Conservation (phyloP, 257 asterid genomes). For the Gardenia jasminoides region DNA sequence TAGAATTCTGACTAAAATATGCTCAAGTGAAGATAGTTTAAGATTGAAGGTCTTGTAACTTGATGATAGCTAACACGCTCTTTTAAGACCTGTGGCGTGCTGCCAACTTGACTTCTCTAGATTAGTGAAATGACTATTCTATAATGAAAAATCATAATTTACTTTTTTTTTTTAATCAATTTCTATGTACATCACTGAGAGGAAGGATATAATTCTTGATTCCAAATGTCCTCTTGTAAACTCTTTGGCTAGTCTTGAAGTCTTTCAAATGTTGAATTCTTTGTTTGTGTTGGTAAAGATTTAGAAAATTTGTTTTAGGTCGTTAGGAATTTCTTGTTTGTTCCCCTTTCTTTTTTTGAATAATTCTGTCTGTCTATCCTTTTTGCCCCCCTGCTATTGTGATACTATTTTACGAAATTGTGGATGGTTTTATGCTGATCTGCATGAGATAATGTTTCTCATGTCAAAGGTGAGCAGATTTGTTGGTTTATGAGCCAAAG, state of each 20-base stretch:
- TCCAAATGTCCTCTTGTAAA: neutral
- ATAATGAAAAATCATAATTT: neutral
- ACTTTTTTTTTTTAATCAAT: neutral
- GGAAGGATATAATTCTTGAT: neutral
- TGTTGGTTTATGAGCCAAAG: neutral
- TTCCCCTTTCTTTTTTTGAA: neutral
- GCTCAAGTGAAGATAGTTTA: conserved; percentile 18
- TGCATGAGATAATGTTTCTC: neutral
- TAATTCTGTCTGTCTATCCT: neutral
- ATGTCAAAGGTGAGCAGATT: neutral
- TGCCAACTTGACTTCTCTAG: neutral
- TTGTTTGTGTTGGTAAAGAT: neutral
- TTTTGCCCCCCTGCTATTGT: neutral
- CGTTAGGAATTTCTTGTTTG: neutral
- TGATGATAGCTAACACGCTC: conserved; percentile 1
- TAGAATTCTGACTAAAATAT: conserved; percentile 14
- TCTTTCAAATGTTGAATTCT: neutral
- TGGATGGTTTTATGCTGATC: neutral
- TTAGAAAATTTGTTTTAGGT: neutral
- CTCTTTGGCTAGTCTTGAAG: conserved; percentile 8
- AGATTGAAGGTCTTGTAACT: conserved; percentile 18
- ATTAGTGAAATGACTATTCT: neutral
- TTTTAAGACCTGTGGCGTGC: neutral
- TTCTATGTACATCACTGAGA: neutral
- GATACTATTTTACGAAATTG: neutral